A percentile compares a stretch with the other conserved stretches of the same genome.
Conservation (phyloP, 2,329 filamentous ascomycete genomes). For the Penicillium sp. region DNA sequence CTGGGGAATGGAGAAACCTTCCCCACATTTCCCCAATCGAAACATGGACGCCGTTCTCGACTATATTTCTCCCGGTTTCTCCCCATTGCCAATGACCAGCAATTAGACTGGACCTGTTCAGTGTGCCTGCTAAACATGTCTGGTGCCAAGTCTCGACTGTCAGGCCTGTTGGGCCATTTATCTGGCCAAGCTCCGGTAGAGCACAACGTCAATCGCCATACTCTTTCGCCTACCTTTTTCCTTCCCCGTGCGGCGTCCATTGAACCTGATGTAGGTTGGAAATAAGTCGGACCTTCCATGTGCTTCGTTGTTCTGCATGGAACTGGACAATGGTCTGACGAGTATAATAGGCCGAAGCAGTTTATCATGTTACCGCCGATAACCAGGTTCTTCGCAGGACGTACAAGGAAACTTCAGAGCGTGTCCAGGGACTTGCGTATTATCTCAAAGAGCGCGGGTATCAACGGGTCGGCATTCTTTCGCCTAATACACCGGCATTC, state of each 20-base stretch:
- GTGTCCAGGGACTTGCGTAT: constrained; percentile 81
- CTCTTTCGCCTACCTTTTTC: constrained; percentile 81
- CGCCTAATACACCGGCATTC: constrained; percentile 91
- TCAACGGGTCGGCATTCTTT: constrained; percentile 75
- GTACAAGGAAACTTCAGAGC: constrained; percentile 77
- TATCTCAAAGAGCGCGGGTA: constrained; percentile 69
- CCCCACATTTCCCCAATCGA: background rate
- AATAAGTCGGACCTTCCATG: background rate
- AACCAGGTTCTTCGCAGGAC: constrained; percentile 65
- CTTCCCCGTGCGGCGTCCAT: constrained; percentile 78
- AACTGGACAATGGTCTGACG: background rate
- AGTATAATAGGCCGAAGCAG: constrained; percentile 58
- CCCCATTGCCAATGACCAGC: no score
- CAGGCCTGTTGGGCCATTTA: constrained; percentile 29
- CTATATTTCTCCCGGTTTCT: background rate
- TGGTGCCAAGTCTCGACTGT: constrained; percentile 24
- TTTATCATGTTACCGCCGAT: constrained; percentile 79
- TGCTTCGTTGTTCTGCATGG: background rate
- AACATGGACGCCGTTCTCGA: background rate
- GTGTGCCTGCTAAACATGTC: constrained; percentile 21
- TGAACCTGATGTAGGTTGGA: constrained; percentile 62
- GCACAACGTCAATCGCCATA: constrained; percentile 43
- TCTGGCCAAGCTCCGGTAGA: constrained; percentile 18
- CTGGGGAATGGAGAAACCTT: background rate
- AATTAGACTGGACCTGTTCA: no score